Evolutionary conservation across 495 filamentous ascomycete genomes (phyloP).

Genomic region (Parachaetomium inaequale): DNA sequence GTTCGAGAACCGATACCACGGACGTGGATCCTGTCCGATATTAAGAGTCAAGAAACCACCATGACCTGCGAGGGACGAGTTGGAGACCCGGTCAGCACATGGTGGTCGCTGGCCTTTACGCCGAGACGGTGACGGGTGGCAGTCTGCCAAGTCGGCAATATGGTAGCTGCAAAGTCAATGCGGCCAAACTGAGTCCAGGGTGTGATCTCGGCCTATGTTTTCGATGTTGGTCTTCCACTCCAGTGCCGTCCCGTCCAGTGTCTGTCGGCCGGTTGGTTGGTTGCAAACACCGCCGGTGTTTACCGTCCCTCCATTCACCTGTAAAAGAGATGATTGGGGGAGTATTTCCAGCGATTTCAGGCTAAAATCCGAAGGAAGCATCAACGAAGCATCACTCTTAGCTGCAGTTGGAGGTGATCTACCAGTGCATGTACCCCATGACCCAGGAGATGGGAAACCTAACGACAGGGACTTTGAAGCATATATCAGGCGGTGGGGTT

Average conservation of each 20-base stretch:
- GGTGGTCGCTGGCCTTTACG: neutral
- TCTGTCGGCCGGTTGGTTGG: neutral
- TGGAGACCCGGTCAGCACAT: neutral
- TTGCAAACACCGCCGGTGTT: neutral
- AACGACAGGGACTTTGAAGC: neutral
- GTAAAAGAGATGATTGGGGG: slow-evolving; percentile 13
- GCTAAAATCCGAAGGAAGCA: slow-evolving; percentile 8
- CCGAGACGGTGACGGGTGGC: neutral
- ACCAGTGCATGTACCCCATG: too few relatives aligned
- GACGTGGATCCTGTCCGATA: slow-evolving; percentile 4
- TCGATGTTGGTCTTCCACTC: too few relatives aligned
- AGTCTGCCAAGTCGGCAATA: neutral
- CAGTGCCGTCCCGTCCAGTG: neutral
- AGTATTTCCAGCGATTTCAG: slow-evolving; percentile 24
- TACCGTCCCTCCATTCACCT: neutral
- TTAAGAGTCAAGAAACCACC: neutral
- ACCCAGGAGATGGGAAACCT: neutral
- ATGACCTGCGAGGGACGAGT: neutral
- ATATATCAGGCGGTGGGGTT: neutral
- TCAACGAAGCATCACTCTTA: neutral
- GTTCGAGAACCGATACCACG: neutral
- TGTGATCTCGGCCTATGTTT: neutral
- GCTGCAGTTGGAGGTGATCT: neutral
- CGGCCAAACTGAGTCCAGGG: neutral
- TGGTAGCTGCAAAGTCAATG: neutral